These are phyloP conservation scores for Pouteria glomerata DNA, from an alignment of 148 eudicot species.

Conservation along the genomic window DNA sequence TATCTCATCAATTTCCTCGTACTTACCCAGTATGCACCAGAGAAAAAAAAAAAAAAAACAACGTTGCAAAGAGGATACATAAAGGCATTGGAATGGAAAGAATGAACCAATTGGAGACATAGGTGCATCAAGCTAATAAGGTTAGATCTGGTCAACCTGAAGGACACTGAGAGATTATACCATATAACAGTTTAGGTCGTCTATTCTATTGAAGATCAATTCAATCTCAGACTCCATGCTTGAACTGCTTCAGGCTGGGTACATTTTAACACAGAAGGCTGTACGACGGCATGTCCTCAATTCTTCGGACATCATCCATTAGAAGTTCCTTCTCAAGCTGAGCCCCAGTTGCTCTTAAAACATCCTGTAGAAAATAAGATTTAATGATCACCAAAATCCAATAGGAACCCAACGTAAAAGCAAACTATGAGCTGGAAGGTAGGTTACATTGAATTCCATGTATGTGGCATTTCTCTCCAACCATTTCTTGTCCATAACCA, in stretches of 20 bases:
- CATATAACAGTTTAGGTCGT: too few species aligned
- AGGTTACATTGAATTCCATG: slow-evolving; percentile 70
- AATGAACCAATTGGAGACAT: not conserved
- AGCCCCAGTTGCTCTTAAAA: slow-evolving; percentile 55
- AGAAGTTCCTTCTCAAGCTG: slow-evolving; percentile 75
- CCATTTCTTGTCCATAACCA: slow-evolving; percentile 83
- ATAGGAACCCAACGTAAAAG: not conserved
- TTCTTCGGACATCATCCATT: slow-evolving; percentile 58
- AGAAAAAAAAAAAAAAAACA: not conserved
- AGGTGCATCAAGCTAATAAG: not conserved
- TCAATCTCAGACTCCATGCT: not conserved
- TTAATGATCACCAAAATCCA: not conserved
- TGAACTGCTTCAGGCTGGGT: not conserved
- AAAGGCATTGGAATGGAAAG: not conserved
- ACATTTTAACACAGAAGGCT: slow-evolving; percentile 39
- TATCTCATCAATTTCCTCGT: not conserved
- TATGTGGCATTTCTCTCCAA: slow-evolving; percentile 69
- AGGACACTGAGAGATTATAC: too few species aligned
- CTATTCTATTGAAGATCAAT: not conserved
- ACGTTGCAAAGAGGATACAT: not conserved
- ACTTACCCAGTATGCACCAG: not conserved
- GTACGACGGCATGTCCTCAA: slow-evolving; percentile 83
- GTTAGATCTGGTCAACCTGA: not conserved
- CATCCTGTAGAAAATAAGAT: slow-evolving; percentile 36
- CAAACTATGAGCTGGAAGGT: not conserved